Evolutionary conservation across 371 early-diverging fungal genomes (phyloP).

Genomic region (Mucor ambiguus): DNA sequence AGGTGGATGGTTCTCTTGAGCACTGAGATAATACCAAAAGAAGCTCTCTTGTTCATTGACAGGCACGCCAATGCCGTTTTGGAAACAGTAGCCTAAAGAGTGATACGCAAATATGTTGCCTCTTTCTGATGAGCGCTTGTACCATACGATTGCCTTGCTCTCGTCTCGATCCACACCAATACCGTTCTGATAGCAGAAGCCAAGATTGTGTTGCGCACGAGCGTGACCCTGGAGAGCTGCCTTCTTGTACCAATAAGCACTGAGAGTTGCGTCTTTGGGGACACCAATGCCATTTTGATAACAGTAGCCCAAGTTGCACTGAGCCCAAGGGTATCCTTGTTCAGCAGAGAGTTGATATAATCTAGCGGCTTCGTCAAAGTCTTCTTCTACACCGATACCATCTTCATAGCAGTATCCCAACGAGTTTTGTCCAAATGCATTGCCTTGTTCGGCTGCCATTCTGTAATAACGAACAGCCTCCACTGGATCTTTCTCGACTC

Average conservation of each 20-base stretch:
- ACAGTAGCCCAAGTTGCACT: constrained; percentile 84
- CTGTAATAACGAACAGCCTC: constrained; percentile 78
- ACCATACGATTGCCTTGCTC: constrained; percentile 72
- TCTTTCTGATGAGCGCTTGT: constrained; percentile 68
- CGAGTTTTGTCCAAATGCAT: constrained; percentile 78
- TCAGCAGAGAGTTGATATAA: constrained; percentile 76
- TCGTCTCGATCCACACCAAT: constrained; percentile 68
- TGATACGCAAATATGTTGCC: constrained; percentile 81
- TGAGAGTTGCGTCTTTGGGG: constrained; percentile 56
- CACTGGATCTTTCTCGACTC: constrained; percentile 63
- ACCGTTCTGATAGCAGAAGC: constrained; percentile 84
- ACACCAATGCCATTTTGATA: constrained; percentile 87
- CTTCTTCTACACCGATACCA: constrained; percentile 69
- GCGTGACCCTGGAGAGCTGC: constrained; percentile 82
- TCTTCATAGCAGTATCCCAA: constrained; percentile 81
- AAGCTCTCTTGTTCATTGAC: constrained; percentile 69
- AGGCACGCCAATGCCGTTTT: constrained; percentile 82
- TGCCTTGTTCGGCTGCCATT: constrained; percentile 72
- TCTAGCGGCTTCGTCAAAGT: constrained; percentile 42
- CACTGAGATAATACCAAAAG: constrained; percentile 69
- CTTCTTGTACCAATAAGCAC: constrained; percentile 76
- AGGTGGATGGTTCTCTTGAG: constrained; percentile 67
- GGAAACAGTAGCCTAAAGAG: constrained; percentile 88
- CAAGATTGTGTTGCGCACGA: constrained; percentile 86
- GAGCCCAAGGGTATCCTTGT: constrained; percentile 58